Evolutionary conservation across 352 stramenopile species (phyloP).

Genomic region (Phytophthora constricta): DNA sequence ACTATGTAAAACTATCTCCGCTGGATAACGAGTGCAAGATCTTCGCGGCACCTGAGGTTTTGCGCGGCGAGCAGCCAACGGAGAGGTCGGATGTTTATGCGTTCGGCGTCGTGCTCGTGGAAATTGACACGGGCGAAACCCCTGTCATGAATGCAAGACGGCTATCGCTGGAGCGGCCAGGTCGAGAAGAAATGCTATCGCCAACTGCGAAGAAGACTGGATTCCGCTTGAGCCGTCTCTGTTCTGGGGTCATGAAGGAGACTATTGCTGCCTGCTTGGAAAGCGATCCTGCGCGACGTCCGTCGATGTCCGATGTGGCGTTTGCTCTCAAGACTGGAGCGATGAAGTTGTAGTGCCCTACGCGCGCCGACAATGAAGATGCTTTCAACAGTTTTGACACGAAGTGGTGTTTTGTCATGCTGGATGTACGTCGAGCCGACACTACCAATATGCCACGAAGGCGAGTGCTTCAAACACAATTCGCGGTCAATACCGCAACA

Average conservation of each 20-base stretch:
- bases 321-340: conserved; percentile 66
- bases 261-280: conserved; percentile 70
- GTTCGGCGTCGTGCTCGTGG: conserved; percentile 81
- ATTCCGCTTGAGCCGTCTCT: conserved; percentile 61
- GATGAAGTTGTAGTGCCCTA: conserved; percentile 51
- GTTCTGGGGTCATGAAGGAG: conserved; percentile 70
- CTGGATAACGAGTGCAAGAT: conserved; percentile 70
- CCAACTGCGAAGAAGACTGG: conserved; percentile 53
- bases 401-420: too few relatives aligned
- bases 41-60: conserved; percentile 75
- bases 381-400: too few relatives aligned
- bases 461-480: not conserved
- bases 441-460: not conserved
- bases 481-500: not conserved
- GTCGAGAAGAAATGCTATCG: conserved; percentile 39
- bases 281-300: conserved; percentile 52
- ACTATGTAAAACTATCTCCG: conserved; percentile 77
- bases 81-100: conserved; percentile 79
- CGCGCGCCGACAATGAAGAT: not conserved
- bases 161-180: conserved; percentile 41
- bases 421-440: too few relatives aligned
- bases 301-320: conserved; percentile 68
- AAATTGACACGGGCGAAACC: conserved; percentile 76
- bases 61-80: conserved; percentile 71
- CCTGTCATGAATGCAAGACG: conserved; percentile 66